A percentile compares a stretch with the other conserved stretches of the same genome.
phyloP scores from a whole-genome alignment of 495 filamentous ascomycete genomes.

The Hypoxylon intermedium region DNA sequence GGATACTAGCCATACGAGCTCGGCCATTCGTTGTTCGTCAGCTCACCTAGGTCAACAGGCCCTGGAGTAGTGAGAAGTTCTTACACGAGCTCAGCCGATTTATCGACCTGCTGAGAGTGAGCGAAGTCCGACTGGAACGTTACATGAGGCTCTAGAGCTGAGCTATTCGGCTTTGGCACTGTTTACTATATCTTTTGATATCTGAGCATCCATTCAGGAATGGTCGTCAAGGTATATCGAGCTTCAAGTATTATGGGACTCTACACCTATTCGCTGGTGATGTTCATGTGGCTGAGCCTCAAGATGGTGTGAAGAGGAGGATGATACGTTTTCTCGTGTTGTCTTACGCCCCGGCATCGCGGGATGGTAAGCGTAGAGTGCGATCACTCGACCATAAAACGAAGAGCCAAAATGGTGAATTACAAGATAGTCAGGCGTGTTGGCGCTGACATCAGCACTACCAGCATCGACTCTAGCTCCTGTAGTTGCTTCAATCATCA shows the following conservation, averaged over 20 bases:
- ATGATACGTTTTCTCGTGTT: constrained; percentile 8
- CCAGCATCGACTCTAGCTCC: background rate
- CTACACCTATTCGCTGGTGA: background rate
- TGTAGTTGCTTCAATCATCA: constrained; percentile 7
- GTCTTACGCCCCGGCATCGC: background rate
- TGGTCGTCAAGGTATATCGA: background rate
- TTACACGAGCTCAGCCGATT: constrained; percentile 15
- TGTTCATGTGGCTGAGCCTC: constrained; percentile 10
- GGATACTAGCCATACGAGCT: constrained; percentile 2
- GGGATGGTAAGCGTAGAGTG: constrained; percentile 2
- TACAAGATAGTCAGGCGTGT: background rate
- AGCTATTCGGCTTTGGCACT: constrained; percentile 15
- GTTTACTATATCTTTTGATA: constrained; percentile 4
- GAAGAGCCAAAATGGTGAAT: background rate
- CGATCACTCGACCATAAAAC: background rate
- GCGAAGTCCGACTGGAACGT: constrained; percentile 12
- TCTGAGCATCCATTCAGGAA: constrained; percentile 1
- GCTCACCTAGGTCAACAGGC: background rate
- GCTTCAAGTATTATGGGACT: background rate
- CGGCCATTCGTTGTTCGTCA: constrained; percentile 1
- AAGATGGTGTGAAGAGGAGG: constrained; percentile 6
- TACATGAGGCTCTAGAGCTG: constrained; percentile 37
- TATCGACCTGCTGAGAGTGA: background rate
- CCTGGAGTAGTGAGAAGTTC: constrained; percentile 1
- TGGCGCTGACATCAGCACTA: constrained; percentile 29